Evolutionary conservation across 768 basidiomycete genomes (phyloP), one percentile per base, ranked within the genome.

Genomic region (Mycena vitilis): DNA sequence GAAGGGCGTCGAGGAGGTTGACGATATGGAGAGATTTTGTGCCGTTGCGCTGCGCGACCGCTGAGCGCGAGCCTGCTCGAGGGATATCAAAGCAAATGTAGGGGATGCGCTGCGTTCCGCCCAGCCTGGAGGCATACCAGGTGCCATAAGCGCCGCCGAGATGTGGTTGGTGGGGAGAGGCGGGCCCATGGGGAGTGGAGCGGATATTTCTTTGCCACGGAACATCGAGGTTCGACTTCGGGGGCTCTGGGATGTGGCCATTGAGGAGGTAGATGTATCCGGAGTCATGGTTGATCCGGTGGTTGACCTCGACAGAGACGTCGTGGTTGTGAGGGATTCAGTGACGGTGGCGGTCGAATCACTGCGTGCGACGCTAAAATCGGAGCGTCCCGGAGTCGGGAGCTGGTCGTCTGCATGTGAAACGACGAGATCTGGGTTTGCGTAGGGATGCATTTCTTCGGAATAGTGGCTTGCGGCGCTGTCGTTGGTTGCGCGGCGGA

Each of bases 61-160:
- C 75, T 91, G 88, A 15, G 89, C 91, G 72, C 92, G 88, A 4
- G 93, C 93, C 80, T 95, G 91, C 74, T 94, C 91, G 60, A 94
- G 82, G 6, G 91, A 87, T 57, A 94, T 94, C 45, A 95, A 85
- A 37, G 86, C 82, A 69, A 93, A 89, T 18, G 86, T 79, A 23
- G 88, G 84, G 15, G 86, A 79, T 10, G 78, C 66, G 62, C 72
- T 71, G 69, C 83, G 80, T 60, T 89, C 88, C 48, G 78, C 80
- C 87, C 88, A 89, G 13, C 84, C 86, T n/a, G 85, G 77, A 18
- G 73, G 72, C 34, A 60, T 75, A 74, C 5, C 75, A 73, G 48
- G 82, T 75, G 76, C 83, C 73, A 66, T 73, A 76, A 53, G 75
- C 71, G 63, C 72, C 72, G 57, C 66, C 22, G 64, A 71, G 49